Evolutionary conservation across 441 rosid species (phyloP), one percentile per base, ranked within the genome.

Genomic region (Arabidopsis lyrata): DNA sequence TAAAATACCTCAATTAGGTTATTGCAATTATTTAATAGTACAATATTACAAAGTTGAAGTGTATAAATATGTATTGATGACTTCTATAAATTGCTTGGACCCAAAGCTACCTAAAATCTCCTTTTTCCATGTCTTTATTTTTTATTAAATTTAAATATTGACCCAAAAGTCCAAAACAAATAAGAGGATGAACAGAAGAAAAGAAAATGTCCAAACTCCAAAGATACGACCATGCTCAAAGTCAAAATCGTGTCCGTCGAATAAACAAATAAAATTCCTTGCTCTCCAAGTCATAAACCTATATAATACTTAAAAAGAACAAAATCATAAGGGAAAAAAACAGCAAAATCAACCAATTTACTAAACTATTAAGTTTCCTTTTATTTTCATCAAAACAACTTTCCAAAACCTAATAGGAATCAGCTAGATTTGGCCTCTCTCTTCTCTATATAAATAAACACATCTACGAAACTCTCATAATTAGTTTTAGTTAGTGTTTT

Each of bases 261-360:
- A 61, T 61, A 60, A 15, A 42, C 0, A 53, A 22, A 4, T 24
- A 41, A 44, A 9, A 38, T 44, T 3, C 57, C 65, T 18, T 69
- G 73, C 36, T n/a, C 73, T 14, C 56, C 73, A 45, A 69, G 65
- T 36, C 1, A 64, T 35, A 34, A 47, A 45, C 56, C 38, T 58
- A 45, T 69, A 32, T 69, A 58, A 69, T 38, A 2, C 18, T 15
- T 15, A 7, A 35, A 8, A 24, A 24, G 27, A 24, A 9, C 4
- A 10, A 36, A 36, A 9, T 36, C 12, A 9, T 10, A 3, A 36
- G 27, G 3, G 2, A 6, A 44, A 32, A 57, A 13, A 8, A 70
- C 39, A 49, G 50, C 14, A 29, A 22, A 48, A 13, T 50, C 9
- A 34, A 20, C 53, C 32, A 15, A 63, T 44, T 15, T 27, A 6